phyloP scores from a whole-genome alignment of 169 alveolate genomes.

The Babesia divergens region DNA sequence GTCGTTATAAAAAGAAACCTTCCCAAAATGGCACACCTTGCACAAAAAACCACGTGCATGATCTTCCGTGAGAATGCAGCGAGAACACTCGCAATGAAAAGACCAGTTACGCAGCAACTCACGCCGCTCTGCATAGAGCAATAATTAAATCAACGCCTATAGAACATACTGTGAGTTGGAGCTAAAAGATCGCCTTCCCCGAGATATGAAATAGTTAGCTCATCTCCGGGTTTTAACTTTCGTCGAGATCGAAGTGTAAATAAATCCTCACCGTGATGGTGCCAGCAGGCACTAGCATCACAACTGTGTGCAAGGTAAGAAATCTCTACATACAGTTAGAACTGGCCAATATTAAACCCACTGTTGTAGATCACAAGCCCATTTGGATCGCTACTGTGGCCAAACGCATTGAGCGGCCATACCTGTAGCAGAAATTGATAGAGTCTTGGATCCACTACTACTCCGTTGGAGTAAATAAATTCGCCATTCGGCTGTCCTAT shows the following conservation, averaged over 20 bases:
- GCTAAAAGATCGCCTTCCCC: slow-evolving; percentile 79
- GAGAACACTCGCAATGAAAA: slow-evolving; percentile 76
- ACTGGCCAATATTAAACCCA: slow-evolving; percentile 12
- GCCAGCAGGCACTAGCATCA: slow-evolving; percentile 84
- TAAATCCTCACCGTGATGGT: slow-evolving; percentile 75
- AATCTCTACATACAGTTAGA: slow-evolving; percentile 61
- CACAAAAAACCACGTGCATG: slow-evolving; percentile 77
- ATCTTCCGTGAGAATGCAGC: slow-evolving; percentile 74
- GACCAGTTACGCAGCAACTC: slow-evolving; percentile 79
- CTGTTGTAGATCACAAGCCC: slow-evolving; percentile 76
- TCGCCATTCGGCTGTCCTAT: slow-evolving; percentile 45
- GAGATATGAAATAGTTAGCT: slow-evolving; percentile 81
- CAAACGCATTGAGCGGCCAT: slow-evolving; percentile 83
- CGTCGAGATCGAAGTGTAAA: slow-evolving; percentile 78
- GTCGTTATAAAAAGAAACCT: slow-evolving; percentile 16
- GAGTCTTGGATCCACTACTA: slow-evolving; percentile 64
- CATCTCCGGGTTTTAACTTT: slow-evolving; percentile 77
- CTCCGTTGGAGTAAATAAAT: slow-evolving; percentile 51
- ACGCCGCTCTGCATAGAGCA: slow-evolving; percentile 73
- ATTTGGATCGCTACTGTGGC: slow-evolving; percentile 77
- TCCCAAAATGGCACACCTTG: slow-evolving; percentile 74
- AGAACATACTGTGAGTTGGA: slow-evolving; percentile 72
- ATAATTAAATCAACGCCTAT: neutral
- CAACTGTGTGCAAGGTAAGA: slow-evolving; percentile 83
- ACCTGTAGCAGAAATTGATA: slow-evolving; percentile 76